Base-by-base conservation (phyloP, 345 rosid genomes). In the Sisymbrium altissimum region DNA sequence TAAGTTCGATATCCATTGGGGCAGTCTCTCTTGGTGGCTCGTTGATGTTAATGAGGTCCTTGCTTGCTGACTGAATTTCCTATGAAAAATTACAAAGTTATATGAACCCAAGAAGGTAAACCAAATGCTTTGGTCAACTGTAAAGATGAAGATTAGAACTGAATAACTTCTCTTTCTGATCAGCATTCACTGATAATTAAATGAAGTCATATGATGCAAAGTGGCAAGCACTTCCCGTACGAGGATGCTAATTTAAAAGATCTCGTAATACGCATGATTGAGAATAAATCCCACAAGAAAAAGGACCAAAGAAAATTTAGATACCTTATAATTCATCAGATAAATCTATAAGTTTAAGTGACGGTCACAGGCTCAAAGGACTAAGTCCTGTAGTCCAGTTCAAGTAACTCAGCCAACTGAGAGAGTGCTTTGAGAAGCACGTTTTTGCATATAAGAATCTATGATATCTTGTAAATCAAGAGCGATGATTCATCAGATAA, bases 41-140 rank as follows among this genome's bases (percentile, higher is more conserved):
- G 49, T 78, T 78, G 44, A 78, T 78, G 74, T 78, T 78, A 35
- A 67, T 78, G 29, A 78, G 70, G 21, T 19, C 63, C 70, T 72
- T 72, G 66, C 60, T 72, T 29, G 64, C 65, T n/a, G 71, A 65
- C 68, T 68, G 78, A 48, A 70, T 67, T 27, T 84, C 84, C 93
- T 86, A 79, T 75, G 73, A 75, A 21, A 56, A 25, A 39, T 64
- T 15, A 64, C 62, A 70, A 32, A 70, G 40, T 64, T 43, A 50
- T 64, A 13, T 29, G 12, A 66, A 70, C 46, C 4, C 4, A 30
- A 33, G 10, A 35, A 9, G 46, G 15, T 17, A 66, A 70, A 38
- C 6, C 6, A 45, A 59, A 46, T 54, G 9, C 23, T 44, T 55
- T 19, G n/a, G 15, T 54, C 62, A 45, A 25, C 59, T 54, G 3